These are phyloP conservation scores for Rhizophagus prolifer DNA, from an alignment of 192 early-diverging fungal genomes.

Conservation along the genomic window DNA sequence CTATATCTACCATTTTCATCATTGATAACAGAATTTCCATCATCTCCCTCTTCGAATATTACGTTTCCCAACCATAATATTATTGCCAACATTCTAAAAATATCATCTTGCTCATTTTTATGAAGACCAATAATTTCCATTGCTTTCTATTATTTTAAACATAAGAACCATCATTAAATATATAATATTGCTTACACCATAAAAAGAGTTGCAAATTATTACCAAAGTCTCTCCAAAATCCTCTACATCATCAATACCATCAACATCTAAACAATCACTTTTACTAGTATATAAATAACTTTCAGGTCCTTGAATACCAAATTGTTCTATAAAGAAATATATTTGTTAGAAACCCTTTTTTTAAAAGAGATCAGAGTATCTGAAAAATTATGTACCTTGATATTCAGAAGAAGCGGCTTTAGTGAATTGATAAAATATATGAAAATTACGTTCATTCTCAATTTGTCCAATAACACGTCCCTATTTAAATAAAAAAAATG, in stretches of 20 bases:
- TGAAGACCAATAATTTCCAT: constrained; percentile 91
- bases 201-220: constrained; percentile 13
- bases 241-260: constrained; percentile 87
- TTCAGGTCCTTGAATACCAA: constrained; percentile 75
- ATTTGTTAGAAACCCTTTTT: background rate
- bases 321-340: constrained; percentile 44
- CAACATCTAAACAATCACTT: constrained; percentile 78
- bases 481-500: constrained; percentile 36
- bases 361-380: background rate
- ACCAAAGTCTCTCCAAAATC: constrained; percentile 87
- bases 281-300: constrained; percentile 73
- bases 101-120: constrained; percentile 75
- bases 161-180: background rate
- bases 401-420: constrained; percentile 76
- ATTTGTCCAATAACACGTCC: constrained; percentile 94
- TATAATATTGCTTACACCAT: background rate
- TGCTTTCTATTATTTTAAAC: constrained; percentile 53
- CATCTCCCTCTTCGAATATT: constrained; percentile 80
- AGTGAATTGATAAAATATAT: constrained; percentile 92
- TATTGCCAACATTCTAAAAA: constrained; percentile 89
- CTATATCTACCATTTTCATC: constrained; percentile 54
- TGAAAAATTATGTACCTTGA: constrained; percentile 47
- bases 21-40: constrained; percentile 59
- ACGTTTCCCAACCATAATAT: constrained; percentile 97
- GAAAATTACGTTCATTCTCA: constrained; percentile 94